Evolutionary conservation across 169 alveolate genomes (phyloP).

Genomic region (Miamiensis avidus): DNA sequence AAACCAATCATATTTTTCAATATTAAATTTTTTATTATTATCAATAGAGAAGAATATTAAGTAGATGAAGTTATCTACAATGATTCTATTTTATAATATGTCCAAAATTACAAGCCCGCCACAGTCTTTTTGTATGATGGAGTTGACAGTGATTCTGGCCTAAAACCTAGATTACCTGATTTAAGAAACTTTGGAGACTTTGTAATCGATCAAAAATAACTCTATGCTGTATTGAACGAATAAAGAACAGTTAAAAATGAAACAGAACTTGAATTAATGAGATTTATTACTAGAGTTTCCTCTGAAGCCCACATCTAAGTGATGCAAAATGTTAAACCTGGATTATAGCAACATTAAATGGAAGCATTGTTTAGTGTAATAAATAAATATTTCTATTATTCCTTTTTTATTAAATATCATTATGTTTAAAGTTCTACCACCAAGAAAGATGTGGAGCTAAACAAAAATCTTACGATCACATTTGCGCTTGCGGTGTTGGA

Average conservation of each 20-base stretch:
- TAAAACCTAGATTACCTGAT: slow-evolving; percentile 49
- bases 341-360: slow-evolving; percentile 65
- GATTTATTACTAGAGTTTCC: slow-evolving; percentile 57
- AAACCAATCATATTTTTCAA: slow-evolving; percentile 17
- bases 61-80: slow-evolving; percentile 52
- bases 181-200: slow-evolving; percentile 44
- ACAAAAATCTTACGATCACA: slow-evolving; percentile 67
- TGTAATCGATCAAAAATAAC: slow-evolving; percentile 47
- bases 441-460: slow-evolving; percentile 46
- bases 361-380: slow-evolving; percentile 57
- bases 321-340: slow-evolving; percentile 63
- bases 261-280: slow-evolving; percentile 74
- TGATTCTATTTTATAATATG: slow-evolving; percentile 50
- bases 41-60: slow-evolving; percentile 44
- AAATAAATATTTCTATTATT: slow-evolving; percentile 4
- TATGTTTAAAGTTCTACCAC: not conserved
- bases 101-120: slow-evolving; percentile 51
- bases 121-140: slow-evolving; percentile 69
- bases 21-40: slow-evolving; percentile 43
- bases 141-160: slow-evolving; percentile 68
- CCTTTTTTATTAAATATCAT: not conserved
- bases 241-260: slow-evolving; percentile 64
- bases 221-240: slow-evolving; percentile 66
- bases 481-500: slow-evolving; percentile 76
- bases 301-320: slow-evolving; percentile 74